A percentile compares a stretch with the other conserved stretches of the same genome.
phyloP scores from a whole-genome alignment of 2,329 filamentous ascomycete genomes.

The Blumeriella jaapii region DNA sequence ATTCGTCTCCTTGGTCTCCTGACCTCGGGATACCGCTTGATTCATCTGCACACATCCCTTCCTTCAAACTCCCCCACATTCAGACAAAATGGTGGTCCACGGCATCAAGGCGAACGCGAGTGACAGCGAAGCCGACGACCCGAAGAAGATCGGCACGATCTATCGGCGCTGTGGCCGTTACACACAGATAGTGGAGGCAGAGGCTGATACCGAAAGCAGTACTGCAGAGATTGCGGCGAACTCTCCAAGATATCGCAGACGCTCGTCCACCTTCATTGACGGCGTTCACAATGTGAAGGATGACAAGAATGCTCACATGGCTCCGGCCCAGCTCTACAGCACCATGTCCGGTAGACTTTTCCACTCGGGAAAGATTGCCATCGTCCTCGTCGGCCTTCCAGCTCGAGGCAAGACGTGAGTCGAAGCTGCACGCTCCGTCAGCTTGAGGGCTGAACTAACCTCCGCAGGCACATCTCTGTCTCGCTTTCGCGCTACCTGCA shows the following conservation, averaged over 20 bases:
- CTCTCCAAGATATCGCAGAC: constrained; percentile 78
- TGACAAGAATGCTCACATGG: constrained; percentile 58
- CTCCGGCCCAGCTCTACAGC: constrained; percentile 93
- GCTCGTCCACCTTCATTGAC: constrained; percentile 93
- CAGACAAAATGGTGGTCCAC: background rate
- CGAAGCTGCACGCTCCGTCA: background rate
- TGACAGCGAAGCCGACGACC: no score
- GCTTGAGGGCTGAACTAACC: constrained; percentile 6
- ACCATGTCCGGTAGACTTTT: constrained; percentile 96
- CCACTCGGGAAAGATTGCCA: constrained; percentile 92
- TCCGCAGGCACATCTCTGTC: constrained; percentile 74
- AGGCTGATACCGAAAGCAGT: constrained; percentile 10
- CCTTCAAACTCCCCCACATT: no score
- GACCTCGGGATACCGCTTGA: no score
- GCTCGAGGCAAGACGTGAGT: constrained; percentile 87
- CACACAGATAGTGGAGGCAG: no score
- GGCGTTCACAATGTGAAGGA: constrained; percentile 89
- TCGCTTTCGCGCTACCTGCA: constrained; percentile 88
- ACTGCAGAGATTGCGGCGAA: constrained; percentile 88
- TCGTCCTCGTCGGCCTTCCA: constrained; percentile 90
- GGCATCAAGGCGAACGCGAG: no score
- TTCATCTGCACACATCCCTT: background rate
- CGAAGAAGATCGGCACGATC: no score
- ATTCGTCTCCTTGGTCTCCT: background rate
- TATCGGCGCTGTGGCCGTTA: no score